These are phyloP conservation scores for Cercospora sp. DNA, from an alignment of 2,329 filamentous ascomycete genomes.

Conservation along the genomic window DNA sequence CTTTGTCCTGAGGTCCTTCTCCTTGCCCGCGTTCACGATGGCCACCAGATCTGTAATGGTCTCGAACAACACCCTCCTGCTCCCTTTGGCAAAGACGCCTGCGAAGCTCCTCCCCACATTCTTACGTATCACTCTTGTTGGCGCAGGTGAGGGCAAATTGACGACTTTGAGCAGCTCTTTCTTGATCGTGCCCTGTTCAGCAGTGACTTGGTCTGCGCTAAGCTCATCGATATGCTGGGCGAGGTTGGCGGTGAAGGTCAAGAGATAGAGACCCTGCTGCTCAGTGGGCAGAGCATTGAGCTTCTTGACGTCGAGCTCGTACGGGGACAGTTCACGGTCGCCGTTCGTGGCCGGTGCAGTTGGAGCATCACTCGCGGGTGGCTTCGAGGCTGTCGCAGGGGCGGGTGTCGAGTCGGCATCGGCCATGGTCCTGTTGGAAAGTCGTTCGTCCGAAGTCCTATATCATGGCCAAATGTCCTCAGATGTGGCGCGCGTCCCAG, in stretches of 20 bases:
- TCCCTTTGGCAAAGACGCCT: slow-evolving; percentile 78
- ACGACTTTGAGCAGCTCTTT: slow-evolving; percentile 93
- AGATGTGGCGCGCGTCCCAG: not conserved
- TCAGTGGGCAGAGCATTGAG: slow-evolving; percentile 86
- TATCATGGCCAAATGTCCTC: slow-evolving; percentile 14
- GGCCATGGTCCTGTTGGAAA: slow-evolving; percentile 19
- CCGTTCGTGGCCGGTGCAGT: slow-evolving; percentile 22
- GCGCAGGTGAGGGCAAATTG: slow-evolving; percentile 75
- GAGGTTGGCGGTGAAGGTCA: slow-evolving; percentile 83
- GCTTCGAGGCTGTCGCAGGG: slow-evolving; percentile 7
- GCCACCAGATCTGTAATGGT: slow-evolving; percentile 84
- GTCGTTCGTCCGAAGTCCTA: not conserved
- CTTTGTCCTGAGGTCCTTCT: slow-evolving; percentile 75
- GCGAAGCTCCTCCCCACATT: slow-evolving; percentile 83
- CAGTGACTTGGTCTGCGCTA: slow-evolving; percentile 75
- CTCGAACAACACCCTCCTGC: slow-evolving; percentile 89
- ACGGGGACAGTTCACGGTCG: slow-evolving; percentile 24
- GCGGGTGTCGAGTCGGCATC: slow-evolving; percentile 20
- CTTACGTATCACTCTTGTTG: slow-evolving; percentile 85
- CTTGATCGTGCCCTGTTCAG: slow-evolving; percentile 89
- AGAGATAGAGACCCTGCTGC: slow-evolving; percentile 91
- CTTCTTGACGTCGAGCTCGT: slow-evolving; percentile 81
- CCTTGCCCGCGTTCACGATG: slow-evolving; percentile 74
- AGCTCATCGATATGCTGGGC: slow-evolving; percentile 76
- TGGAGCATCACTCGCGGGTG: slow-evolving; percentile 7